Evolutionary conservation across 2,329 filamentous ascomycete species (phyloP), one percentile per base, ranked within the genome.

Genomic region (Bipolaris victoriae): DNA sequence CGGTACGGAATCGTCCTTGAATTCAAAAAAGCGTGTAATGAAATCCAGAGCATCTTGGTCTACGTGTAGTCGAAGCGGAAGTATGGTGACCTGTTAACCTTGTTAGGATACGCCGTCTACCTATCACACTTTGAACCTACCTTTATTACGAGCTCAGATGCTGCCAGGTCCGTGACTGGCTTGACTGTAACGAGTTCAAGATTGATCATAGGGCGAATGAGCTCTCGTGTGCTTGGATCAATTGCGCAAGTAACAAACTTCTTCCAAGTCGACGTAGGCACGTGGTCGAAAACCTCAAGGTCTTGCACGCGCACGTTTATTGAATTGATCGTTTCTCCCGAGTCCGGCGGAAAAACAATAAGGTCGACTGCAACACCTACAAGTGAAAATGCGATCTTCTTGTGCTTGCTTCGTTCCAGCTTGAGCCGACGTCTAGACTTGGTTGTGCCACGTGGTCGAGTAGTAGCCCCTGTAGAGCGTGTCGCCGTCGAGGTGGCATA

Each of bases 31-130:
- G 1, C 95, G 88, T 1, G 90, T 96, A 72, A 99, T 91, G 73
- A 99, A 99, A 73, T 99, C 95, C 3, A 99, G 84, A 0, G 95
- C 94, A 76, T 99, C 95, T 77, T 99, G 95, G 70, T 99, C 95
- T 33, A 99, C 93, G 73, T 99, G 95, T 1, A 99, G 82, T 41
- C 95, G 87, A 26, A 99, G 80, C 1, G 95, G 95, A 29, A 98
- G 82, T 16, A 99, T 76, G 0, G 87, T 90, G 13, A 86, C 85
- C 80, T 72, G 29, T 11, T 3, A 10, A 13, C 26, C 18, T 51
- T 20, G 29, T 64, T 60, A 61, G 61, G 55, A 26, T 33, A 18
- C 10, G 7, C 20, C 18, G 13, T 41, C 20, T 24, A 31, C 18
- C 3, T n/a, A 3, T 11, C 5, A 3, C 2, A 4, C 22, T 22